Evolutionary conservation across 2,329 filamentous ascomycete species (phyloP), one percentile per base, ranked within the genome.

Genomic region (Hymenoscyphus scutula): DNA sequence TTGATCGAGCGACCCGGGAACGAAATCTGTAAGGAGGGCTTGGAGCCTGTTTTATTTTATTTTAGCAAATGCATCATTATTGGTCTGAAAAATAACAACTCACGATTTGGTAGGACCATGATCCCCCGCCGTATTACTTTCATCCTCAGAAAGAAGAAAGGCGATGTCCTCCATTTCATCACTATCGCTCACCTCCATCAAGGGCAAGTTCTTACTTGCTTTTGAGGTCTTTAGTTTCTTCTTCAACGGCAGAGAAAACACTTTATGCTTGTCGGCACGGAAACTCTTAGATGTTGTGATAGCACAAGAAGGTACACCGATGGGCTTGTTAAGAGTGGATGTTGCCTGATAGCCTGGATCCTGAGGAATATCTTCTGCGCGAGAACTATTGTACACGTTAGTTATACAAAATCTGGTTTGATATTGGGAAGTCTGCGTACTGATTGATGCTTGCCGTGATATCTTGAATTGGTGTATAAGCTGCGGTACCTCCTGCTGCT

Each of bases 1-100:
- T 55, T 84, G 79, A 64, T 91, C 82, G 6, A 96, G 78, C 0
- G 78, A 80, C 1, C 89, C 89, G 0, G 91, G 89, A 1, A 82
- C 73, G 69, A 95, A 96, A 68, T 86, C 81, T 0, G 83, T 87
- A 58, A 69, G 57, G 11, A 64, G 54, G 19, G 32, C 57, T 45
- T 27, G 17, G 19, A 51, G 55, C 38, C 54, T 64, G 32, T 60
- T 58, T 10, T n/a, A n/a, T n/a, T n/a, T n/a, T n/a, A 13, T 48
- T 23, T 58, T 58, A 58, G 56, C 17, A 25, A 7, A 48, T 45
- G 41, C 10, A 48, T 41, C 11, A 17, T 48, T 17, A 48, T 19
- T 10, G 11, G n/a, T n/a, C n/a, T n/a, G 11, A 10, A 48, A 25
- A 25, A 48, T n/a, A 23, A 48, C 6, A 4, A 48, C 41, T 48